phyloP scores from a whole-genome alignment of 2,329 filamentous ascomycete genomes.

The Diaporthe longicolla region DNA sequence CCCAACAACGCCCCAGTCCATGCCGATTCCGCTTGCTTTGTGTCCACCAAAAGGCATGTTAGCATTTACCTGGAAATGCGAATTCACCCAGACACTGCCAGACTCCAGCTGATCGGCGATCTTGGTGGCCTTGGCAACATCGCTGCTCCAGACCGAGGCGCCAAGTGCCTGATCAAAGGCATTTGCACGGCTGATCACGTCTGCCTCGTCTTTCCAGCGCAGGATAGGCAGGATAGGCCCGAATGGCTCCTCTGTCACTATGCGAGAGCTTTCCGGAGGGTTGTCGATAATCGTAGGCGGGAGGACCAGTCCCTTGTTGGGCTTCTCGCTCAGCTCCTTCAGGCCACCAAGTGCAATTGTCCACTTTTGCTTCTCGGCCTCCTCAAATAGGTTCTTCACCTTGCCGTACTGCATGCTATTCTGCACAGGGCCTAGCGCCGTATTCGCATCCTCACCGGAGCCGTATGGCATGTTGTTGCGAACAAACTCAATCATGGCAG shows the following conservation, averaged over 20 bases:
- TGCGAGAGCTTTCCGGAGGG: conserved; percentile 66
- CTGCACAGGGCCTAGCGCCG: conserved; percentile 67
- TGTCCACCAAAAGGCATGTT: conserved; percentile 62
- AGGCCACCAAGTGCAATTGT: conserved; percentile 61
- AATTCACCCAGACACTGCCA: conserved; percentile 69
- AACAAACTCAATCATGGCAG: conserved; percentile 61
- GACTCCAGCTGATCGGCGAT: conserved; percentile 64
- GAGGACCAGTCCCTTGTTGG: conserved; percentile 64
- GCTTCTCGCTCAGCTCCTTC: conserved; percentile 44
- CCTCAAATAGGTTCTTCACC: conserved; percentile 64
- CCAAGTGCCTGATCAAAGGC: conserved; percentile 65
- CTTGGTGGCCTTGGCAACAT: conserved; percentile 60
- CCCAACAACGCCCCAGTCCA: conserved; percentile 59
- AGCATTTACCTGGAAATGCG: conserved; percentile 53
- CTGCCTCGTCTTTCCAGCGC: conserved; percentile 59
- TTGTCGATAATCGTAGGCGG: conserved; percentile 71
- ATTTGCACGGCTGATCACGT: conserved; percentile 62
- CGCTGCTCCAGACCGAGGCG: conserved; percentile 65
- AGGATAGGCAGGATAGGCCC: conserved; percentile 60
- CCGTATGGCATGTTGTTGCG: conserved; percentile 56
- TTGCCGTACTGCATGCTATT: conserved; percentile 71
- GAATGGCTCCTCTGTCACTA: conserved; percentile 69
- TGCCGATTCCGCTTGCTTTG: conserved; percentile 65
- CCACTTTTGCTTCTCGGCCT: conserved; percentile 63
- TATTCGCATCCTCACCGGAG: conserved; percentile 57